Base-by-base conservation (phyloP, 345 rosid species). In the Citrus cavaleriei region DNA sequence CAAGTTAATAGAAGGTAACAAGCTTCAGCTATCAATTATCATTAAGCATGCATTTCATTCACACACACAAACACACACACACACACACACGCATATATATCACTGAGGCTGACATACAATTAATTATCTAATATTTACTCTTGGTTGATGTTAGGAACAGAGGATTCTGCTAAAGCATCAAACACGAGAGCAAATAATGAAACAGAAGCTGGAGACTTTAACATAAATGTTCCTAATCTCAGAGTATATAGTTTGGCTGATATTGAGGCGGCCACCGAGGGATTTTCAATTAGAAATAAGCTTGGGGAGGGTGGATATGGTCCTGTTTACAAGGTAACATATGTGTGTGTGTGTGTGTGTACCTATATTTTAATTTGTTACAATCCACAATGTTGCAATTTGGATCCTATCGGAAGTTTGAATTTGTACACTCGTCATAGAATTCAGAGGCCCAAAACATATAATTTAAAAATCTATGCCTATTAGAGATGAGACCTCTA, bases 291-390 rank as follows among this genome's bases (percentile, higher is more conserved):
- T n/a, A 28, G 67, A 67, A 79, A 79, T 46, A 79, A 66, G 73
- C 68, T 79, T 42, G 74, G 78, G 0, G 68, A 73, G 13, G 78
- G 82, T 67, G 82, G 81, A 79, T 79, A 51, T 72, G 68, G 77
- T 4, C 78, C 78, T 35, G 82, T 79, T 27, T 79, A 73, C 73
- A 79, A 78, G 81, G 81, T 78, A 71, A n/a, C n/a, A n/a, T n/a
- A n/a, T n/a, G n/a, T n/a, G n/a, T n/a, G n/a, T n/a, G n/a, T n/a
- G n/a, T n/a, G n/a, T n/a, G n/a, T n/a, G n/a, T n/a, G n/a, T n/a
- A n/a, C n/a, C n/a, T n/a, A n/a, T n/a, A n/a, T n/a, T n/a, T n/a
- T n/a, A n/a, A n/a, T n/a, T n/a, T n/a, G n/a, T n/a, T n/a, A n/a
- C n/a, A n/a, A n/a, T n/a, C n/a, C n/a, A n/a, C n/a, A n/a, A n/a